Evolutionary conservation across 208 protist species (phyloP).

Genomic region (Leishmania turanica): DNA sequence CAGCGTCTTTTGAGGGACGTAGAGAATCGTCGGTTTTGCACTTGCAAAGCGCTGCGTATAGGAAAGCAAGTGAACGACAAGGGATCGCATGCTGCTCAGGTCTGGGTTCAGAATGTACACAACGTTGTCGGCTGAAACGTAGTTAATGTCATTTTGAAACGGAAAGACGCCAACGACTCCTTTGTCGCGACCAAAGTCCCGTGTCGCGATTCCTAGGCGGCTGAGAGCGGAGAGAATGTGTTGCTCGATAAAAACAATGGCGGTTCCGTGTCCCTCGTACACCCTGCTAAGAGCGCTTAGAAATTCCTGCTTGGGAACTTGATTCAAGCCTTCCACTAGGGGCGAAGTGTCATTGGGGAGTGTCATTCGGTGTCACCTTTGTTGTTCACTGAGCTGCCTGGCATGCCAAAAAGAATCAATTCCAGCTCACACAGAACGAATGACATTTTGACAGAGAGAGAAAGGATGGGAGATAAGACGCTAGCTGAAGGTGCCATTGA

Average conservation of each 20-base stretch:
- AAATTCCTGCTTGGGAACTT: conserved; percentile 41
- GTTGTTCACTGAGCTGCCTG: background rate
- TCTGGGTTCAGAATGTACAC: conserved; percentile 49
- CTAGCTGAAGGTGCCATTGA: background rate
- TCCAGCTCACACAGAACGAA: background rate
- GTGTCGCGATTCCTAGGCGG: conserved; percentile 20
- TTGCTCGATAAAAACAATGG: conserved; percentile 47
- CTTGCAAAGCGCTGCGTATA: conserved; percentile 61
- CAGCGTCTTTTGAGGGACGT: conserved; percentile 76
- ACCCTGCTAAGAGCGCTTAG: conserved; percentile 14
- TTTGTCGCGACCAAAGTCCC: conserved; percentile 29
- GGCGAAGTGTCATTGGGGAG: background rate
- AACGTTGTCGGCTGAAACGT: conserved; percentile 47
- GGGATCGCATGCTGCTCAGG: conserved; percentile 37
- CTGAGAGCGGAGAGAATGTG: conserved; percentile 39
- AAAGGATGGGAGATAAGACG: background rate
- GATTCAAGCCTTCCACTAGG: conserved; percentile 21
- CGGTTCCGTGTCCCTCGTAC: conserved; percentile 26
- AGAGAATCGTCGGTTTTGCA: conserved; percentile 49
- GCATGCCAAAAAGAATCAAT: background rate
- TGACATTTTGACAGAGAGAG: background rate
- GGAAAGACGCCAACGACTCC: conserved; percentile 45
- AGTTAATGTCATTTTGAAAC: conserved; percentile 45
- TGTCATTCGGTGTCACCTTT: conserved; percentile 14
- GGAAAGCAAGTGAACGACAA: conserved; percentile 59